phyloP scores from a whole-genome alignment of 495 filamentous ascomycete species.

The Penicillium steckii region DNA sequence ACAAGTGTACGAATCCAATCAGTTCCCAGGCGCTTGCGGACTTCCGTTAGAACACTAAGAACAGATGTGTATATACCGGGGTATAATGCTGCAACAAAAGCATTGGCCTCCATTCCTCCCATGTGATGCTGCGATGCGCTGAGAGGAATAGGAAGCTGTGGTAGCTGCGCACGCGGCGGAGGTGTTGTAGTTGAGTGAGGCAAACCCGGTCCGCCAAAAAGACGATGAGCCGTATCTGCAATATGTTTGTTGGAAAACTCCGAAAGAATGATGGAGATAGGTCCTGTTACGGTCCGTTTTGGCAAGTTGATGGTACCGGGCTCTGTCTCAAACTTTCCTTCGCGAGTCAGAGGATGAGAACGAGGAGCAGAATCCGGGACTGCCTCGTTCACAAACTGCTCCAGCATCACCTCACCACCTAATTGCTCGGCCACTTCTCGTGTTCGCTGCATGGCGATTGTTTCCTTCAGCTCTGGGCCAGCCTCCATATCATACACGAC shows the following conservation, averaged over 20 bases:
- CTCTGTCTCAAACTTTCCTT: constrained; percentile 62
- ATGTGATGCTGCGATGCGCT: constrained; percentile 69
- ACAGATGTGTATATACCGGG: constrained; percentile 76
- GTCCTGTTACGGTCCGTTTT: constrained; percentile 60
- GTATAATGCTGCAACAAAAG: constrained; percentile 73
- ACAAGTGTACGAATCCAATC: constrained; percentile 75
- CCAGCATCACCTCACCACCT: constrained; percentile 46
- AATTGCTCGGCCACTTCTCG: constrained; percentile 46
- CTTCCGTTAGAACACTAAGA: constrained; percentile 74
- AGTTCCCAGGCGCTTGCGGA: constrained; percentile 78
- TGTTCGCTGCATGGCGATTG: constrained; percentile 35
- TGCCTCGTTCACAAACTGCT: constrained; percentile 49
- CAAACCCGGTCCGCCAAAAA: constrained; percentile 72
- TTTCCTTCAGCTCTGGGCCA: constrained; percentile 27
- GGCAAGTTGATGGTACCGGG: constrained; percentile 74
- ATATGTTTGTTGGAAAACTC: constrained; percentile 72
- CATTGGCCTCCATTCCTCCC: constrained; percentile 84
- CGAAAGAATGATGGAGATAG: constrained; percentile 63
- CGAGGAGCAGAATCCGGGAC: constrained; percentile 42
- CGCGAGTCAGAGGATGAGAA: constrained; percentile 63
- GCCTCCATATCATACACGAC: constrained; percentile 45
- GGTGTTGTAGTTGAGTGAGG: constrained; percentile 69
- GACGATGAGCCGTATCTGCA: constrained; percentile 59
- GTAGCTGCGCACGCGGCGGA: constrained; percentile 44
- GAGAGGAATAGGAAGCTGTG: constrained; percentile 68